phyloP scores from a whole-genome alignment of 225 moss, liverwort and hornwort genomes.

The Sphagnum tenellum region DNA sequence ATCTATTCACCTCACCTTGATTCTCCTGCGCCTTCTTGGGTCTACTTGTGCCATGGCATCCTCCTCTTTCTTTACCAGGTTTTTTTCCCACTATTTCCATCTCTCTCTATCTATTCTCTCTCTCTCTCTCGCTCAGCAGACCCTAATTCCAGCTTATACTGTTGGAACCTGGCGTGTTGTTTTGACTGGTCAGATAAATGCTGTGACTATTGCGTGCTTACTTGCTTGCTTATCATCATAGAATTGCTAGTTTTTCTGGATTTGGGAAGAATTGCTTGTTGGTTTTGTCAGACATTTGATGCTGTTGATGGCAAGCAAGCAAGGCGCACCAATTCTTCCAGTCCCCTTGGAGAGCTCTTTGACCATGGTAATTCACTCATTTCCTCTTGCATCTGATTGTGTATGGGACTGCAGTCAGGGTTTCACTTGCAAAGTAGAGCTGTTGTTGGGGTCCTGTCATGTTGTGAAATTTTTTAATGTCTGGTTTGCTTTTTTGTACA shows the following conservation, averaged over 20 bases:
- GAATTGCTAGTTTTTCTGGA: not conserved
- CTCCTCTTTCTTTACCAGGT: slow-evolving; percentile 97
- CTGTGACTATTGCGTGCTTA: too few species aligned
- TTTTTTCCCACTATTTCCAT: not conserved
- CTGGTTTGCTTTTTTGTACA: too few species aligned
- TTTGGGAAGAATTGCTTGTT: not conserved
- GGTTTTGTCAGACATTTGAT: slow-evolving; percentile 71
- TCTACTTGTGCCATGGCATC: slow-evolving; percentile 69
- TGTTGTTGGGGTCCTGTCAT: too few species aligned
- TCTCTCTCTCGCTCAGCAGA: too few species aligned
- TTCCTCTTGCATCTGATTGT: too few species aligned
- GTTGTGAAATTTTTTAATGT: too few species aligned
- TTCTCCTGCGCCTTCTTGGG: slow-evolving; percentile 63
- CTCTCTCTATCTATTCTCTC: too few species aligned
- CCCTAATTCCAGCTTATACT: too few species aligned
- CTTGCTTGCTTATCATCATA: not conserved
- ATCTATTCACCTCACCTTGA: slow-evolving; percentile 71
- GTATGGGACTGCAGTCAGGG: too few species aligned
- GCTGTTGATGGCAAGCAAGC: slow-evolving; percentile 99
- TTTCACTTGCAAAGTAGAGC: too few species aligned
- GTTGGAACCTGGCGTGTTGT: too few species aligned
- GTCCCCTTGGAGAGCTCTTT: slow-evolving; percentile 96
- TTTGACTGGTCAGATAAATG: too few species aligned
- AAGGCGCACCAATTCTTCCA: slow-evolving; percentile 92
- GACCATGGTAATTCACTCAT: slow-evolving; percentile 60